Percentiles rank a stretch among this genome's conserved stretches.
phyloP scores from a whole-genome alignment of 2,329 filamentous ascomycete genomes.

The Mycocentrospora acerina region DNA sequence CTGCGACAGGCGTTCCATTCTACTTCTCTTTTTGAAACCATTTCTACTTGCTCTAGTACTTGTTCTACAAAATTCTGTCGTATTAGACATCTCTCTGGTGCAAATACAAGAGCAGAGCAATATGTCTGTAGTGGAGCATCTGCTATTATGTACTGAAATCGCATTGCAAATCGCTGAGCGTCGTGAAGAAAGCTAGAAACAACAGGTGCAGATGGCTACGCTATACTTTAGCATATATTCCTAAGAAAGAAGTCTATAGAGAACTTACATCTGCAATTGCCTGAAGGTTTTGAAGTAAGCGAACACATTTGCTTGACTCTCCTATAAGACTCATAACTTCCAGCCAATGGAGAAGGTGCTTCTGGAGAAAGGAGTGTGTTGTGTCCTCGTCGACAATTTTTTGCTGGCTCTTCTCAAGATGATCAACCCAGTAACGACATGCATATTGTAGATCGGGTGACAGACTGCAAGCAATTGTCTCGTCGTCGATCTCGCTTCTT shows the following conservation, averaged over 20 bases:
- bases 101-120: slow-evolving; percentile 5
- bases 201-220: slow-evolving; percentile 7
- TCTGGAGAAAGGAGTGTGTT: slow-evolving; percentile 39
- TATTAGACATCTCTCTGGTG: slow-evolving; percentile 3
- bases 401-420: slow-evolving; percentile 17
- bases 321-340: slow-evolving; percentile 45
- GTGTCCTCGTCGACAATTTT: slow-evolving; percentile 24
- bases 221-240: background rate
- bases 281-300: slow-evolving; percentile 10
- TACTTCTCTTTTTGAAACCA: too few relatives aligned
- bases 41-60: too few relatives aligned
- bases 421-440: slow-evolving; percentile 38
- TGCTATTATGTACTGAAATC: slow-evolving; percentile 1
- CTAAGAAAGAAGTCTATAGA: too few relatives aligned
- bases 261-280: too few relatives aligned
- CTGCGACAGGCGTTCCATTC: background rate
- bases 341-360: slow-evolving; percentile 49
- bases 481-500: slow-evolving; percentile 6
- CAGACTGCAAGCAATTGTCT: slow-evolving; percentile 7
- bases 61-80: background rate
- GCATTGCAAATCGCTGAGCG: slow-evolving; percentile 1
- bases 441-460: slow-evolving; percentile 36
- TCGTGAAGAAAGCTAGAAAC: slow-evolving; percentile 1
- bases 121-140: slow-evolving; percentile 6
- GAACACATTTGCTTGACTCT: slow-evolving; percentile 20